Evolutionary conservation across 1,284 basidiomycete genomes (phyloP), one percentile per base, ranked within the genome.

Genomic region (Ganoderma leucocontextum): DNA sequence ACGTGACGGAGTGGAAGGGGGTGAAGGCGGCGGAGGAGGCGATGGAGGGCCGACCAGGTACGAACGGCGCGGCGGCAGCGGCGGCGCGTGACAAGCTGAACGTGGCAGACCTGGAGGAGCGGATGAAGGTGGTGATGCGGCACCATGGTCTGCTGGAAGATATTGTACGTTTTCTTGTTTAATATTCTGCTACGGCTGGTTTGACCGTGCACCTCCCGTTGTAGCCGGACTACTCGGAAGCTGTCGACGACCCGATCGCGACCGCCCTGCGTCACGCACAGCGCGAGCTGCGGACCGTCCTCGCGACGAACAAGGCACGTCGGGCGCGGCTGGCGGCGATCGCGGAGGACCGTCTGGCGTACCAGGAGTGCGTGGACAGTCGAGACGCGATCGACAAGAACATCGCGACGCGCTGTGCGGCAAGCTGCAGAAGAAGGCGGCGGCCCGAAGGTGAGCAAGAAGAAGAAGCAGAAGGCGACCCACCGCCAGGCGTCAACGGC

Each of bases 231-330:
- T 93, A 89, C 74, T 83, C 89, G 1, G 85, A 89, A 58, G 89
- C 91, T 63, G 92, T 95, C 55, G 97, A 98, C 76, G 97, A 99
- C 79, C 96, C 97, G 62, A 94, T 99, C 68, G 93, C 96, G 2
- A 91, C 93, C 2, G 93, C 95, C 1, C 87, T 99, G 2, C 92
- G 97, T 1, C 91, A 94, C 68, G 94, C 95, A 38, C 97, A 99
- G 79, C 84, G 86, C 19, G 89, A 94, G 72, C 85, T 99, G 4
- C 88, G 91, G 6, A 84, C 83, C 7, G 94, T 98, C 65, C 85
- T 93, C 1, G 86, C 90, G 9, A 85, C 90, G 68, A 99, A 99
- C 83, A 95, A 95, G 75, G 87, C 89, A 13, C 92, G 97, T 33
- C 94, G 93, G 77, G 81, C 81, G 33, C 90, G 93, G 0, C 86